Percentiles rank a stretch among this genome's conserved stretches.
phyloP scores from a whole-genome alignment of 2,329 filamentous ascomycete genomes.

The Escovopsis sp. region DNA sequence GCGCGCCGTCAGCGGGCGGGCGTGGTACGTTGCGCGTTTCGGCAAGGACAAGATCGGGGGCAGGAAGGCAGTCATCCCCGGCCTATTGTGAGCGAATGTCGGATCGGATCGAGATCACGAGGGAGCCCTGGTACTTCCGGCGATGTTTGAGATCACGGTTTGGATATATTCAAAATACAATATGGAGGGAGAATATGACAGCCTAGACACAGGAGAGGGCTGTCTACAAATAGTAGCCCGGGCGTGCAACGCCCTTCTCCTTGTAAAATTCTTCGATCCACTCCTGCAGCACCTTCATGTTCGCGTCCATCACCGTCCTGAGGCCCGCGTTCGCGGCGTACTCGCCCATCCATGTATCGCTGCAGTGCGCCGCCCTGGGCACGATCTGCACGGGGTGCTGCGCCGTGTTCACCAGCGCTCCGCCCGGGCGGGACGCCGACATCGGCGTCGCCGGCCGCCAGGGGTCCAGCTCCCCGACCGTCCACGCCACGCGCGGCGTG shows the following conservation, averaged over 20 bases:
- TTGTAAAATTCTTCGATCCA: constrained; percentile 38
- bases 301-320: constrained; percentile 17
- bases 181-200: too few relatives aligned
- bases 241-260: constrained; percentile 2
- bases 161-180: too few relatives aligned
- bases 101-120: too few relatives aligned
- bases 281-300: constrained; percentile 33
- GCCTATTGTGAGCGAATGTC: constrained; percentile 23
- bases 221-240: neutral
- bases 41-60: constrained; percentile 65
- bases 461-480: constrained; percentile 45
- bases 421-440: constrained; percentile 37
- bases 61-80: constrained; percentile 56
- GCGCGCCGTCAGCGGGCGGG: constrained; percentile 61
- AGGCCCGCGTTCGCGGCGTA: constrained; percentile 24
- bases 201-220: too few relatives aligned
- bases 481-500: constrained; percentile 40
- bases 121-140: too few relatives aligned
- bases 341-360: constrained; percentile 34
- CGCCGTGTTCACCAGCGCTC: constrained; percentile 32
- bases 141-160: too few relatives aligned
- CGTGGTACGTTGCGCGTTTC: constrained; percentile 83
- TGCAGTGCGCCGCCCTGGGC: constrained; percentile 39
- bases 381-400: constrained; percentile 38
- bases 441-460: constrained; percentile 41